Conservation (phyloP, 176 grass and related monocot genomes). For the Oryza meridionalis region DNA sequence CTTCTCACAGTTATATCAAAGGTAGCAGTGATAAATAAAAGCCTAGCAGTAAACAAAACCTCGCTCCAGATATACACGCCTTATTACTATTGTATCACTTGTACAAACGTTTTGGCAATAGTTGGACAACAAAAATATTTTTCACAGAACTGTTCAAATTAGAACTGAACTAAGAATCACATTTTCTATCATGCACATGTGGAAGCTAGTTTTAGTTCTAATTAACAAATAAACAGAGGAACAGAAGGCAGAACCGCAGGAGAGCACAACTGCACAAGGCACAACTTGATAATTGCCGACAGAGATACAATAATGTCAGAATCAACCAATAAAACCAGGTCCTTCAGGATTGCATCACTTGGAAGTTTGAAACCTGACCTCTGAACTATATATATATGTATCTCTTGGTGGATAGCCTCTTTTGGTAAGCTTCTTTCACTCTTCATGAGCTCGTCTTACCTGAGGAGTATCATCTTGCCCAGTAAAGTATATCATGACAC, state of each 20-base stretch:
- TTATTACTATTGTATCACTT: slow-evolving; percentile 36
- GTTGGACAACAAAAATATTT: slow-evolving; percentile 10
- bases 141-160: slow-evolving; percentile 34
- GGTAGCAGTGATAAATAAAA: not conserved
- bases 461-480: slow-evolving; percentile 63
- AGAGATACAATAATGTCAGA: slow-evolving; percentile 25
- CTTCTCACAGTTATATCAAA: not conserved
- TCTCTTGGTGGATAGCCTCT: slow-evolving; percentile 11
- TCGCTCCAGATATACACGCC: not conserved
- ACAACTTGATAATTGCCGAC: slow-evolving; percentile 18
- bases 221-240: slow-evolving; percentile 16
- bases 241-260: not conserved
- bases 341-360: slow-evolving; percentile 33
- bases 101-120: slow-evolving; percentile 38
- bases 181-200: slow-evolving; percentile 32
- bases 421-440: slow-evolving; percentile 27
- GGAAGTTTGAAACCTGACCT: slow-evolving; percentile 1
- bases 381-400: not conserved
- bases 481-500: slow-evolving; percentile 65
- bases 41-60: not conserved
- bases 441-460: slow-evolving; percentile 50
- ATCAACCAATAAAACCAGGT: slow-evolving; percentile 28
- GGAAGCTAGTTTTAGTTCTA: slow-evolving; percentile 31
- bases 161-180: not conserved
- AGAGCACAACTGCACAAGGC: not conserved